Evolutionary conservation across 2,329 filamentous ascomycete species (phyloP), one percentile per base, ranked within the genome.

Genomic region (Sporothrix pseudoabietina): DNA sequence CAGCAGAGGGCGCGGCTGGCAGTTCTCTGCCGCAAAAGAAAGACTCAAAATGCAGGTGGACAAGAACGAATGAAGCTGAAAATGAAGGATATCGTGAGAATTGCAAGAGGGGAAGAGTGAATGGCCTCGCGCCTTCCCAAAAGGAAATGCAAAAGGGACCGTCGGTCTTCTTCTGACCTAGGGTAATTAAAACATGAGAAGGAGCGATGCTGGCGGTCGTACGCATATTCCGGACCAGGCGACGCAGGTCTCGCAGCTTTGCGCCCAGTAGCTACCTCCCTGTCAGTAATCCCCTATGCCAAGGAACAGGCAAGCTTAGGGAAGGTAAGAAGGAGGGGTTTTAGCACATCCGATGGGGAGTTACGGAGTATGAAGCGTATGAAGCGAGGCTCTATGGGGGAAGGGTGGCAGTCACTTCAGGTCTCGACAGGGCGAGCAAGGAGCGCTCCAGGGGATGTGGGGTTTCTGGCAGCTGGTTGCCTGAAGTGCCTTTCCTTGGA

Each of bases 181-280:
- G 65, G 41, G 44, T 19, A 32, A 69, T 39, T 49, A 54, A 55
- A 54, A 49, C 44, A 49, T 35, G 30, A 44, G 52, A 59, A 44
- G 54, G 54, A 69, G 47, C 66, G 66, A 69, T 69, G 66, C 47
- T 69, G 30, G 66, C 65, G 44, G 65, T 35, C 54, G 32, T n/a
- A n/a, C n/a, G n/a, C n/a, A n/a, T 63, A 61, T 63, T 54, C 55
- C 55, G 39, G 39, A 55, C 30, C 30, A 30, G 52, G 52, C 52
- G 22, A 26, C 8, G 22, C 26, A 69, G 47, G 39, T 49, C 19
- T 57, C 68, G 52, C 35, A 19, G 65, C 26, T 54, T 54, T 19
- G 49, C 49, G 47, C n/a, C 68, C 14, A 47, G 26, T 44, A n/a
- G 68, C 35, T 35, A 44, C 52, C 52, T 61, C 54, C 70, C 39